These are phyloP conservation scores for Gnomoniopsis sp. DNA, from an alignment of 2,329 filamentous ascomycete genomes.

Conservation along the genomic window DNA sequence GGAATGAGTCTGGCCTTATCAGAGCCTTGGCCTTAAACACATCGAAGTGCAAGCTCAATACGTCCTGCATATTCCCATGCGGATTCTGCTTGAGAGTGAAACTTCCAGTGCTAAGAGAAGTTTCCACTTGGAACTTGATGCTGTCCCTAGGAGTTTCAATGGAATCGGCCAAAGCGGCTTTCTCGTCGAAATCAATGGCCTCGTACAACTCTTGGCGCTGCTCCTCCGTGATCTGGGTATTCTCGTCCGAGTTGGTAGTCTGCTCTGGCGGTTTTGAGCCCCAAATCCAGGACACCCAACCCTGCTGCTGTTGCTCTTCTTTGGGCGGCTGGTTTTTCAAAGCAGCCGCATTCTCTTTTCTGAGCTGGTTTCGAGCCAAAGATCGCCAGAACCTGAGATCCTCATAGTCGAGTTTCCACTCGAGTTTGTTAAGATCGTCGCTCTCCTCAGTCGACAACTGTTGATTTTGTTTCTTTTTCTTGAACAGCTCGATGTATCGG, in stretches of 20 bases:
- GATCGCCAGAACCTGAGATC: slow-evolving; percentile 97
- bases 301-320: slow-evolving; percentile 62
- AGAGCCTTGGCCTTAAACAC: slow-evolving; percentile 87
- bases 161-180: slow-evolving; percentile 80
- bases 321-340: slow-evolving; percentile 59
- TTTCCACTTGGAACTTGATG: slow-evolving; percentile 87
- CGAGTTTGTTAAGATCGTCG: slow-evolving; percentile 70
- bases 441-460: slow-evolving; percentile 68
- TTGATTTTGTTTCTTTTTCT: slow-evolving; percentile 79
- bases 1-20: slow-evolving; percentile 85
- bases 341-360: slow-evolving; percentile 91
- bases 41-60: slow-evolving; percentile 90
- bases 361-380: slow-evolving; percentile 85
- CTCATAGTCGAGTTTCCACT: slow-evolving; percentile 88
- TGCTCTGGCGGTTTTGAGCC: slow-evolving; percentile 66
- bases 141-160: slow-evolving; percentile 89
- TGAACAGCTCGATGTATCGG: slow-evolving; percentile 91
- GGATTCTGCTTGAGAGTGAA: slow-evolving; percentile 89
- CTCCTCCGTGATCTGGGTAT: slow-evolving; percentile 87
- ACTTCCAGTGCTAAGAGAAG: slow-evolving; percentile 90
- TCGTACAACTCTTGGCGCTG: slow-evolving; percentile 95
- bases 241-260: slow-evolving; percentile 62
- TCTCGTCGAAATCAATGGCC: slow-evolving; percentile 98
- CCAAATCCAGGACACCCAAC: slow-evolving; percentile 92
- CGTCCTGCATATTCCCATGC: slow-evolving; percentile 72